Percentiles rank a stretch among this genome's conserved stretches.
Conservation (phyloP, 2,329 filamentous ascomycete genomes). For the Sphaerulina populicola region DNA sequence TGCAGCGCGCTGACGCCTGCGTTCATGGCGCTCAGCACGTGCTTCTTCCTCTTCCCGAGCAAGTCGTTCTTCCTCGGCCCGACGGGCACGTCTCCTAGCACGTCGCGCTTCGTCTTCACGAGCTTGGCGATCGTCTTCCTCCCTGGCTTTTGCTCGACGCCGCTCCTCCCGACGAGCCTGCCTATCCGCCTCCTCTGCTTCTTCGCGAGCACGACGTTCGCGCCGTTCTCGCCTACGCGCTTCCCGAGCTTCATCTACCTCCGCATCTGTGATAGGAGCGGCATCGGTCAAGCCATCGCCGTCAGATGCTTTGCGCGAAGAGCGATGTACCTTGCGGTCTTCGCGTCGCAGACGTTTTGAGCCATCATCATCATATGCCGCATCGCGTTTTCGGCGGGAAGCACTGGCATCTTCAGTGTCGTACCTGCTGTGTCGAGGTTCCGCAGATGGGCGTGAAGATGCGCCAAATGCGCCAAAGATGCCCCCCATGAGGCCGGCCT, state of each 20-base stretch:
- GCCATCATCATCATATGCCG: conserved; percentile 29
- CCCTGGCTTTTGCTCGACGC: conserved; percentile 24
- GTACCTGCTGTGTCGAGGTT: conserved; percentile 29
- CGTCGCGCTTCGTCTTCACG: conserved; percentile 28
- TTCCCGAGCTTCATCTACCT: conserved; percentile 26
- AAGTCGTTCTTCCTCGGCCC: conserved; percentile 28
- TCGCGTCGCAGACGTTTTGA: conserved; percentile 33
- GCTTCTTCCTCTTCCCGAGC: conserved; percentile 26
- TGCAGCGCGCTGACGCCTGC: conserved; percentile 21
- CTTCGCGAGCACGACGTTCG: conserved; percentile 32
- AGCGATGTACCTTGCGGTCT: conserved; percentile 29
- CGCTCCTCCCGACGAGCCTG: conserved; percentile 24
- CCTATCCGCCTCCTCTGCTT: conserved; percentile 34
- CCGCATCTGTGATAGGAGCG: conserved; percentile 25
- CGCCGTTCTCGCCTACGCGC: conserved; percentile 33
- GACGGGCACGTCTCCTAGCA: conserved; percentile 23
- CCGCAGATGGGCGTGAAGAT: conserved; percentile 25
- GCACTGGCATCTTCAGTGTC: conserved; percentile 30
- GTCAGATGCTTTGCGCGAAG: conserved; percentile 28
- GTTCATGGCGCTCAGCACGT: conserved; percentile 27
- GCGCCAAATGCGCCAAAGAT: conserved; percentile 37
- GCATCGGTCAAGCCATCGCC: conserved; percentile 25
- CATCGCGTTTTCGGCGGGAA: conserved; percentile 28
- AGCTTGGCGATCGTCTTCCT: conserved; percentile 27
- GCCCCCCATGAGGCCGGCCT: conserved; percentile 51